Conservation (phyloP, 345 rosid species). For the Moricandia arvensis region DNA sequence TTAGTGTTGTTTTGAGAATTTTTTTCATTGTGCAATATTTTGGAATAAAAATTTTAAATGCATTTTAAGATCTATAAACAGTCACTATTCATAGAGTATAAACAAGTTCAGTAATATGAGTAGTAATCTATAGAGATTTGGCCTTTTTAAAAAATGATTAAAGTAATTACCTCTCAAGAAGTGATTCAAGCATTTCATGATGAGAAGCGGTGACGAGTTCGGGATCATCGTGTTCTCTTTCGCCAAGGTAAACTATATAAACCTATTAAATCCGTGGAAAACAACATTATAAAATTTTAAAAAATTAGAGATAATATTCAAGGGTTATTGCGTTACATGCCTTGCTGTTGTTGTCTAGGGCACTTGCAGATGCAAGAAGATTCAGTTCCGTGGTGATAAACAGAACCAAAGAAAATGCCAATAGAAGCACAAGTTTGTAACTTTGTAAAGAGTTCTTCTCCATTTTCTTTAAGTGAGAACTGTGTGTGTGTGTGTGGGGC, state of each 20-base stretch:
- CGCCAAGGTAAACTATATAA: conserved; percentile 50
- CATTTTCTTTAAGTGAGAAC: conserved; percentile 17
- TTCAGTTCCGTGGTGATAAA: conserved; percentile 9
- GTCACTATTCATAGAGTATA: not conserved
- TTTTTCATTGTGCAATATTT: too few relatives aligned
- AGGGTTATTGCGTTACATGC: not conserved
- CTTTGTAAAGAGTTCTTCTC: not conserved
- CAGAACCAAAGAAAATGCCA: conserved; percentile 7
- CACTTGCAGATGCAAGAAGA: conserved; percentile 2
- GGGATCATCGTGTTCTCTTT: conserved; percentile 43
- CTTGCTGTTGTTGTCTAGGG: not conserved
- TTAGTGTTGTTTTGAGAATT: too few relatives aligned
- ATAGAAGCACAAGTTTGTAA: conserved; percentile 10
- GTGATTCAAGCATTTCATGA: conserved; percentile 40
- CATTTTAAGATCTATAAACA: too few relatives aligned
- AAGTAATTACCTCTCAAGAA: conserved; percentile 43
- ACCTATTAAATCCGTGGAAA: conserved; percentile 16
- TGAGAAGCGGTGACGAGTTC: conserved; percentile 39
- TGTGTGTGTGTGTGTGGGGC: not conserved
- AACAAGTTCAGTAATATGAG: not conserved
- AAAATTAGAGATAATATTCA: not conserved
- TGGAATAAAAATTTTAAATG: too few relatives aligned
- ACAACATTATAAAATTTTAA: not conserved
- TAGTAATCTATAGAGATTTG: not conserved
- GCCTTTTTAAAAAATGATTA: not conserved